Evolutionary conservation across 2,329 filamentous ascomycete genomes (phyloP).

Genomic region (Myotisia sp.): DNA sequence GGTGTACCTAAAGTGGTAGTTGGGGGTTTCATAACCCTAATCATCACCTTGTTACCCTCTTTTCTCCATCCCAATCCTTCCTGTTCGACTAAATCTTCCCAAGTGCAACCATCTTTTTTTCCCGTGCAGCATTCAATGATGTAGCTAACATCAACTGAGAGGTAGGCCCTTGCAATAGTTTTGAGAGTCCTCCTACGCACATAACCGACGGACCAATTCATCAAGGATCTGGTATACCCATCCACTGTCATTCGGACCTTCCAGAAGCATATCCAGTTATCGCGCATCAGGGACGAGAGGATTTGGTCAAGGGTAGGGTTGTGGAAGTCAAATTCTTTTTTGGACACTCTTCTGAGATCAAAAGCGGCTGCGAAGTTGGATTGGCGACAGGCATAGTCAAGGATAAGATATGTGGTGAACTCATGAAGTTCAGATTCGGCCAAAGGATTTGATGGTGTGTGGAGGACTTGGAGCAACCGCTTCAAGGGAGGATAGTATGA

Average conservation of each 20-base stretch:
- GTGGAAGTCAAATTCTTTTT: conserved; percentile 40
- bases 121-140: conserved; percentile 42
- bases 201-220: conserved; percentile 67
- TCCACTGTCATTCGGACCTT: conserved; percentile 57
- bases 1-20: no score
- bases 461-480: conserved; percentile 60
- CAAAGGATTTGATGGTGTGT: conserved; percentile 49
- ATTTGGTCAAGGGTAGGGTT: conserved; percentile 57
- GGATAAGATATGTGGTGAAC: conserved; percentile 63
- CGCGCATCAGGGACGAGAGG: conserved; percentile 57
- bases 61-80: conserved; percentile 77
- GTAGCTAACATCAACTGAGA: conserved; percentile 60
- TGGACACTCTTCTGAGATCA: conserved; percentile 41
- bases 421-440: conserved; percentile 61
- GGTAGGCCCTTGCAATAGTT: conserved; percentile 69
- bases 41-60: conserved; percentile 58
- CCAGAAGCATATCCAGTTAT: conserved; percentile 73
- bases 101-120: conserved; percentile 37
- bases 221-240: conserved; percentile 61
- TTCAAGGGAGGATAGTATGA: conserved; percentile 81
- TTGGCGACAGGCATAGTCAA: conserved; percentile 79
- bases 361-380: conserved; percentile 61
- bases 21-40: conserved; percentile 34
- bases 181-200: conserved; percentile 67
- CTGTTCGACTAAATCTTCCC: conserved; percentile 53